Evolutionary conservation across 1,284 basidiomycete species (phyloP).

Genomic region (Rhodotorula sp.): DNA sequence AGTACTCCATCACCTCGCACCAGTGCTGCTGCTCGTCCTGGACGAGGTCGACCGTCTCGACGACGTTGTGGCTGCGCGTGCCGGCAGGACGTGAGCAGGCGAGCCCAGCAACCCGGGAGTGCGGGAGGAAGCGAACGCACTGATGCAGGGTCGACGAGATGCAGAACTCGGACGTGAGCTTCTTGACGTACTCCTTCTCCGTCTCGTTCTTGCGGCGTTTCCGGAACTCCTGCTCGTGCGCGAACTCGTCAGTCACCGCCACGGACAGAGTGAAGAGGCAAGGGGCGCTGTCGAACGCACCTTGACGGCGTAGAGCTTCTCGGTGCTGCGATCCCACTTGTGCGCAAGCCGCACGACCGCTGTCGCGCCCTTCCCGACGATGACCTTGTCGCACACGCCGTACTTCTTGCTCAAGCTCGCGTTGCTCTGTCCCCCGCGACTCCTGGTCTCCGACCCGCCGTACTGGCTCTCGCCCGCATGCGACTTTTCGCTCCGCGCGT

Average conservation of each 20-base stretch:
- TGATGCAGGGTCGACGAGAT: slow-evolving; percentile 97
- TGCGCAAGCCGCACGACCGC: slow-evolving; percentile 94
- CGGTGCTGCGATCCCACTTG: slow-evolving; percentile 95
- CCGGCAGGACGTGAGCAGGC: not conserved
- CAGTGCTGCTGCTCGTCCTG: slow-evolving; percentile 95
- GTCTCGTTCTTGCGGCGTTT: slow-evolving; percentile 97
- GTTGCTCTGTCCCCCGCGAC: slow-evolving; percentile 21
- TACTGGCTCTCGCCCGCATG: slow-evolving; percentile 22
- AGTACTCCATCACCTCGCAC: slow-evolving; percentile 99
- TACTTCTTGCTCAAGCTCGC: slow-evolving; percentile 70
- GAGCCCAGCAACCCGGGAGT: not conserved
- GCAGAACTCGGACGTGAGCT: slow-evolving; percentile 98
- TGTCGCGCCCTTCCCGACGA: slow-evolving; percentile 96
- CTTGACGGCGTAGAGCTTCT: slow-evolving; percentile 99
- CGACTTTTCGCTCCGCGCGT: slow-evolving; percentile 37
- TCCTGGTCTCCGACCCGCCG: slow-evolving; percentile 33
- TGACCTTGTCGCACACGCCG: slow-evolving; percentile 92
- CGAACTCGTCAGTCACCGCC: not conserved
- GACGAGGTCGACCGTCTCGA: slow-evolving; percentile 97
- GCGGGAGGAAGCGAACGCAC: slow-evolving; percentile 12
- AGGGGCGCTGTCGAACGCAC: slow-evolving; percentile 53
- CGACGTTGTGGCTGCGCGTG: slow-evolving; percentile 67
- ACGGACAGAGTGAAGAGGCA: slow-evolving; percentile 3
- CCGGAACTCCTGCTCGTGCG: slow-evolving; percentile 75
- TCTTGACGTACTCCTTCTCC: slow-evolving; percentile 99